Percentiles rank a stretch among this genome's conserved stretches.
These are phyloP conservation scores for Rhizopus delemar DNA, from an alignment of 371 early-diverging fungal genomes.

Conservation along the genomic window DNA sequence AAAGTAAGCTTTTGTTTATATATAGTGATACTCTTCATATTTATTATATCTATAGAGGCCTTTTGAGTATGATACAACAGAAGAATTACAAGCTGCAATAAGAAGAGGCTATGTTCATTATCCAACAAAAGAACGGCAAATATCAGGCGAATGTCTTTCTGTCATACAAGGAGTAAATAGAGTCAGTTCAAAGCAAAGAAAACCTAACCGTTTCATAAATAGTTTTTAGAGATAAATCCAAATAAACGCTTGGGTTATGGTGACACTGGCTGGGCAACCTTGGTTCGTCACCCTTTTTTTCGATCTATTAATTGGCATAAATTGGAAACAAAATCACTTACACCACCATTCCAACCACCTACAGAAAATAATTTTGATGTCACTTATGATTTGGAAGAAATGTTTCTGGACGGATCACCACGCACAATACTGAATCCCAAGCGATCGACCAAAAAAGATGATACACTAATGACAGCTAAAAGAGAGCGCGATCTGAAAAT, in stretches of 20 bases:
- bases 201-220: neutral
- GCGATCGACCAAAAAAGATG: constrained; percentile 7
- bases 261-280: constrained; percentile 41
- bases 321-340: constrained; percentile 44
- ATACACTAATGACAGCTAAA: constrained; percentile 18
- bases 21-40: neutral
- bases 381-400: constrained; percentile 91
- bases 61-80: constrained; percentile 57
- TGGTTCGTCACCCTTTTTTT: constrained; percentile 59
- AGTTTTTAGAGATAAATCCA: constrained; percentile 55
- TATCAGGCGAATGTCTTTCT: constrained; percentile 62
- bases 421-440: constrained; percentile 32
- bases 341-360: constrained; percentile 63
- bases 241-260: constrained; percentile 55
- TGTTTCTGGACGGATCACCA: constrained; percentile 85
- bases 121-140: constrained; percentile 52
- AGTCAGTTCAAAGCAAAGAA: neutral
- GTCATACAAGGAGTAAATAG: constrained; percentile 63
- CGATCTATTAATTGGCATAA: constrained; percentile 49
- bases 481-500: constrained; percentile 43
- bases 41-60: constrained; percentile 44
- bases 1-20: constrained; percentile 31
- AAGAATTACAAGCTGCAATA: constrained; percentile 58
- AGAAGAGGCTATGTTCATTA: constrained; percentile 57
- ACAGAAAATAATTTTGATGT: constrained; percentile 88